Base-by-base conservation (phyloP, 2,329 filamentous ascomycete species). In the Didymella arachidicola region DNA sequence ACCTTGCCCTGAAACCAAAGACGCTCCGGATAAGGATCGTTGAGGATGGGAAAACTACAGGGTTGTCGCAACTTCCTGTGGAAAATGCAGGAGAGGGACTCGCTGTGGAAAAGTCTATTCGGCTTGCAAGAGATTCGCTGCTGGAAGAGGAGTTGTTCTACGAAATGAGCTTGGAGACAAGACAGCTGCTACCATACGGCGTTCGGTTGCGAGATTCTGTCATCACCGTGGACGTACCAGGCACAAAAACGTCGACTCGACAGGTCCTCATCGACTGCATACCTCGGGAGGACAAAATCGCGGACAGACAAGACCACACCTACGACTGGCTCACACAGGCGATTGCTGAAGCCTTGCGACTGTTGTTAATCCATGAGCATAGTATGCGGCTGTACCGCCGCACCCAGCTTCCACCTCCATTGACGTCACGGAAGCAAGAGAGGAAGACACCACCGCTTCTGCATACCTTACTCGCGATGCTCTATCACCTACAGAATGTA, bases 131-230 rank as follows among this genome's bases (percentile, higher is more conserved):
- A 56, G 90, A 95, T 74, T 92, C 90, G 48, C 83, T 94, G 19
- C 93, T 91, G 68, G 87, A 91, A 27, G 89, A 93, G 71, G 95
- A 99, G 73, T 80, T 99, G 1, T 97, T 93, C 84, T 88, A 96
- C 67, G 95, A 99, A 77, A 82, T 98, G 59, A 88, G 89, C 51
- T 85, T 92, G 18, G 95, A 99, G 77, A 88, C 90, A 0, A 89
- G 93, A 16, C 83, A 84, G 0, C 81, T 97, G 22, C 83, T 89
- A 3, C 87, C 88, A 11, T 88, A 91, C 60, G 86, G 89, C 10
- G 88, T 97, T 12, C 84, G 83, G 26, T 84, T 88, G 14, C 83
- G 86, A 34, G 86, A 78, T 12, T 74, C 76, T 2, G 69, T 74
- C 25, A 78, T 83, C 41, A 61, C 70, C 43, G 51, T 79, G 53